These are phyloP conservation scores for Penicillium sp. DNA, from an alignment of 2,329 filamentous ascomycete genomes.

Conservation along the genomic window DNA sequence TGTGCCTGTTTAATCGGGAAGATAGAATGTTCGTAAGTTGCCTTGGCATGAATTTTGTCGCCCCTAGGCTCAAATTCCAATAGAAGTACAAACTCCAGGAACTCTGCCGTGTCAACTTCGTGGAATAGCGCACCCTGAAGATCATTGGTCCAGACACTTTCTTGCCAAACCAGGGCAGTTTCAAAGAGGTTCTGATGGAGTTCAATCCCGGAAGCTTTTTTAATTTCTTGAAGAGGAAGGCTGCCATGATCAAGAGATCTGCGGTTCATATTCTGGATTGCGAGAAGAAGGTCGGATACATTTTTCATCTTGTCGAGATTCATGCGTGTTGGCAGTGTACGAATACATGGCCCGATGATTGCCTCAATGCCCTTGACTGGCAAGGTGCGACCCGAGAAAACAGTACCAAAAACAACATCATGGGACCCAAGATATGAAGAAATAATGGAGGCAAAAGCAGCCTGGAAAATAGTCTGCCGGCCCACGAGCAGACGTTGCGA, in stretches of 20 bases:
- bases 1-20: conserved; percentile 58
- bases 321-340: conserved; percentile 70
- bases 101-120: conserved; percentile 64
- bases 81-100: conserved; percentile 72
- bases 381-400: conserved; percentile 79
- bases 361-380: conserved; percentile 68
- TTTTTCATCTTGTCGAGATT: conserved; percentile 54
- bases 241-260: conserved; percentile 63
- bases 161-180: conserved; percentile 79
- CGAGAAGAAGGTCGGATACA: conserved; percentile 61
- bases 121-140: conserved; percentile 45
- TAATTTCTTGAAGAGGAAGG: conserved; percentile 69
- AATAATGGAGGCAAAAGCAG: conserved; percentile 66
- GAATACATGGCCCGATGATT: conserved; percentile 76
- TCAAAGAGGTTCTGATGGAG: conserved; percentile 66
- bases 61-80: conserved; percentile 70
- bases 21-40: conserved; percentile 54
- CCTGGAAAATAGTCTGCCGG: conserved; percentile 73
- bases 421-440: conserved; percentile 60
- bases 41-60: conserved; percentile 50
- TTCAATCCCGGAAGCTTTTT: conserved; percentile 56
- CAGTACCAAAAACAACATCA: conserved; percentile 73
- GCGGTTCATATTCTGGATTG: conserved; percentile 65
- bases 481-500: conserved; percentile 52
- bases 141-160: conserved; percentile 55